These are phyloP conservation scores for Tetrapisispora phaffii DNA, from an alignment of 805 yeast genomes.

Conservation along the genomic window DNA sequence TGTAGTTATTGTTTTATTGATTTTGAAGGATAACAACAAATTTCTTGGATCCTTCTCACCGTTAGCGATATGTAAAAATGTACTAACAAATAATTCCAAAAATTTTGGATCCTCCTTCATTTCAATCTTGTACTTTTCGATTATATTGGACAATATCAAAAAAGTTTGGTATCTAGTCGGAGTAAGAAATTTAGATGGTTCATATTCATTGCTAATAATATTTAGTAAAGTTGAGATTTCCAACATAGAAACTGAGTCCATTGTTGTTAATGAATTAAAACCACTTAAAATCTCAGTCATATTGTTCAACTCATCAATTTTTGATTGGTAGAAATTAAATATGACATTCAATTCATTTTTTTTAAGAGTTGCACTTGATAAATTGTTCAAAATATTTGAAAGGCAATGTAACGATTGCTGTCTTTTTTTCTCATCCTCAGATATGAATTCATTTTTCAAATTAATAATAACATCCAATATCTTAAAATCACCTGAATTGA, in stretches of 20 bases:
- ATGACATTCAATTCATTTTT: slow-evolving; percentile 34
- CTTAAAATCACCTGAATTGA: slow-evolving; percentile 21
- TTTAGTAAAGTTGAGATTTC: slow-evolving; percentile 33
- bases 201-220: slow-evolving; percentile 34
- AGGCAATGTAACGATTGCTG: slow-evolving; percentile 39
- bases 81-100: slow-evolving; percentile 36
- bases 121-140: slow-evolving; percentile 17
- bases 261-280: slow-evolving; percentile 39
- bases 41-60: slow-evolving; percentile 96
- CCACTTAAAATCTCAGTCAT: slow-evolving; percentile 46
- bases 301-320: slow-evolving; percentile 56
- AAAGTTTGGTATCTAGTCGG: slow-evolving; percentile 53
- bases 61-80: slow-evolving; percentile 58
- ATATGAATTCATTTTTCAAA: slow-evolving; percentile 54
- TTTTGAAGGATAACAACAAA: slow-evolving; percentile 54
- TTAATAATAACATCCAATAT: slow-evolving; percentile 45
- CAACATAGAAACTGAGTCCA: slow-evolving; percentile 38
- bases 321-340: slow-evolving; percentile 47
- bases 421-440: slow-evolving; percentile 46
- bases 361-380: slow-evolving; percentile 26
- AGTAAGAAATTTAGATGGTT: slow-evolving; percentile 51
- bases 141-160: slow-evolving; percentile 34
- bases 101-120: slow-evolving; percentile 13
- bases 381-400: slow-evolving; percentile 29
- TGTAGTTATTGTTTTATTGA: slow-evolving; percentile 40